Base-by-base conservation (phyloP, 345 rosid genomes). In the Physaria fendleri region DNA sequence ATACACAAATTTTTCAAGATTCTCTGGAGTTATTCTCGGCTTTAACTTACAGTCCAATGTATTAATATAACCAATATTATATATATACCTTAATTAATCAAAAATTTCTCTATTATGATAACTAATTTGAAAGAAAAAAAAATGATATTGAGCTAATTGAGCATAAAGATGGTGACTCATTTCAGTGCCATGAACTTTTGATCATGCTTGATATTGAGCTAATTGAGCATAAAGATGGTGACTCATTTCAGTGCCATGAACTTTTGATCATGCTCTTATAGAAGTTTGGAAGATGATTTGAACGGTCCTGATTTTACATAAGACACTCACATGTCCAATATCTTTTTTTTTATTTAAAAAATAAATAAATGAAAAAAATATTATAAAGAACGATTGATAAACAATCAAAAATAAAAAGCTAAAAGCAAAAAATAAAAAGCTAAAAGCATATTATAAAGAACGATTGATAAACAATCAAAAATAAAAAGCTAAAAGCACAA, bases 291-390 rank as follows among this genome's bases (percentile, higher is more conserved):
- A 62, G 65, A 21, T 64, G 25, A 43, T 60, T 61, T 56, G 79
- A 68, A 81, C 78, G 90, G 85, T 72, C 47, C 64, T 75, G 80
- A 81, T 78, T 54, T 76, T 33, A 48, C 68, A 54, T 62, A 44
- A 57, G 55, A 23, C 62, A 48, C 67, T 66, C 82, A 68, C 76
- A 63, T 76, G 75, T 62, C 70, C 65, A 57, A 57, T 69, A 62
- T 23, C 46, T 62, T 39, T 24, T 48, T 69, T 56, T 16, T n/a
- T n/a, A n/a, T n/a, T n/a, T n/a, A n/a, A n/a, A n/a, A n/a, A n/a
- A n/a, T n/a, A n/a, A n/a, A n/a, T n/a, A n/a, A n/a, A n/a, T n/a
- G n/a, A n/a, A n/a, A n/a, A n/a, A n/a, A n/a, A n/a, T n/a, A n/a
- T n/a, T n/a, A n/a, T n/a, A n/a, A n/a, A n/a, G n/a, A n/a, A n/a